A percentile compares a stretch with the other conserved stretches of the same genome.
Evolutionary conservation across 495 filamentous ascomycete genomes (phyloP).

Genomic region (Acidomyces sp.): DNA sequence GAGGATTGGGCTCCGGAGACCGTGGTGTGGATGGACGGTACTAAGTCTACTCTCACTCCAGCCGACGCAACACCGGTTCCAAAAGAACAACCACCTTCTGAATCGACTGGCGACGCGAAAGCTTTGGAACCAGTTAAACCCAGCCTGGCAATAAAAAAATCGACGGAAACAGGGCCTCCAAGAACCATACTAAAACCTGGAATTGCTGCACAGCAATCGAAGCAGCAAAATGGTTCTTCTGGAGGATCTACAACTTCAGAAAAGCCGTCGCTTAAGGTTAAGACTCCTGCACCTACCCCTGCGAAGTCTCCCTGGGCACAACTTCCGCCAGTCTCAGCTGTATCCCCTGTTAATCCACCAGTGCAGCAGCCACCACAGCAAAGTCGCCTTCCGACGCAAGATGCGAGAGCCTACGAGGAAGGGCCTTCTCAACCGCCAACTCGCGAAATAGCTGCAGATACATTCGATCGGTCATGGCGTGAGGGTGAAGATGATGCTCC

Average conservation of each 20-base stretch:
- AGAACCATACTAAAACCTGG: constrained; percentile 34
- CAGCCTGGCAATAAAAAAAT: constrained; percentile 10
- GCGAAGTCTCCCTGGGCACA: constrained; percentile 85
- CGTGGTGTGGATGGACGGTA: constrained; percentile 95
- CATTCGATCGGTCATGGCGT: constrained; percentile 79
- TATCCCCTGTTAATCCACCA: constrained; percentile 48
- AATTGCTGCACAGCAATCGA: constrained; percentile 16
- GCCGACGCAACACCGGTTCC: constrained; percentile 18
- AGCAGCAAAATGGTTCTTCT: constrained; percentile 26
- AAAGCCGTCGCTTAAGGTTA: constrained; percentile 65
- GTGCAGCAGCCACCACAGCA: constrained; percentile 21
- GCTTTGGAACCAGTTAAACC: constrained; percentile 9
- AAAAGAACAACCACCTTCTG: constrained; percentile 8
- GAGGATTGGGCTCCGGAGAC: constrained; percentile 95
- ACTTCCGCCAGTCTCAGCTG: constrained; percentile 70
- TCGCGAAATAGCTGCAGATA: constrained; percentile 86
- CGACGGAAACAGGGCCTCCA: constrained; percentile 20
- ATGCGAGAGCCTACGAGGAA: constrained; percentile 18
- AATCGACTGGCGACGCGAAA: constrained; percentile 6
- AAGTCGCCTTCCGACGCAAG: constrained; percentile 10
- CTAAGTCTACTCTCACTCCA: constrained; percentile 67
- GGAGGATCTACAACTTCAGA: constrained; percentile 51
- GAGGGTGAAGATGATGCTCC: constrained; percentile 49
- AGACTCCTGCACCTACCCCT: constrained; percentile 60
- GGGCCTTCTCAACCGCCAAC: constrained; percentile 29